Percentiles rank a stretch among this genome's conserved stretches.
phyloP scores from a whole-genome alignment of 1,139 yeast species.

The Debaryomyces singareniensis region DNA sequence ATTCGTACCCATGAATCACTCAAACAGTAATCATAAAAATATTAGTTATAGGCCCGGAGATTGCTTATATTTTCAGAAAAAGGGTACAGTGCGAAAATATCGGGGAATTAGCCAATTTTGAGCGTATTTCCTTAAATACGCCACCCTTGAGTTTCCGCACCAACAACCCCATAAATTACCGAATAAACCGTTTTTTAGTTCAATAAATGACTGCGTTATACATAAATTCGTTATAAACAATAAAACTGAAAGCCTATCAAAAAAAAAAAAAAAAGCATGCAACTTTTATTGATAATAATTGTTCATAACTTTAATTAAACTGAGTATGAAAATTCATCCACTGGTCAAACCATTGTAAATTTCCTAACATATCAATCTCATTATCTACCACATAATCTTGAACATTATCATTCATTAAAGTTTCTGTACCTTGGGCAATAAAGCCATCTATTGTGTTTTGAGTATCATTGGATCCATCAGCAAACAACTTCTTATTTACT shows the following conservation, averaged over 20 bases:
- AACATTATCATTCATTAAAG: not conserved
- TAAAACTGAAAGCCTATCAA: not conserved
- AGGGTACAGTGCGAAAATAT: no score
- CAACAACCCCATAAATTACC: no score
- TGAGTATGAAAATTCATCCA: constrained; percentile 28
- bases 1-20: no score
- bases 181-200: no score
- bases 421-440: not conserved
- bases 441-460: not conserved
- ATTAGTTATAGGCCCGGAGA: no score
- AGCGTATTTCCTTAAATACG: no score
- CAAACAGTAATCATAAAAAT: no score
- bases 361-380: constrained; percentile 32
- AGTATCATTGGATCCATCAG: not conserved
- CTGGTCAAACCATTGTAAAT: constrained; percentile 54
- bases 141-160: no score
- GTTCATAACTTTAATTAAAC: not conserved
- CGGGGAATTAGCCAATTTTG: no score
- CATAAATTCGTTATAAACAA: no score
- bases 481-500: not conserved
- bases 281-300: not conserved
- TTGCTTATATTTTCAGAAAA: no score
- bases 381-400: constrained; percentile 4
- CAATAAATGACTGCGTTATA: no score
- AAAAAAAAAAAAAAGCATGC: not conserved